A percentile compares a stretch with the other conserved stretches of the same genome.
Evolutionary conservation across 305 asterid species (phyloP).

Genomic region (Fraxinus paxiana): DNA sequence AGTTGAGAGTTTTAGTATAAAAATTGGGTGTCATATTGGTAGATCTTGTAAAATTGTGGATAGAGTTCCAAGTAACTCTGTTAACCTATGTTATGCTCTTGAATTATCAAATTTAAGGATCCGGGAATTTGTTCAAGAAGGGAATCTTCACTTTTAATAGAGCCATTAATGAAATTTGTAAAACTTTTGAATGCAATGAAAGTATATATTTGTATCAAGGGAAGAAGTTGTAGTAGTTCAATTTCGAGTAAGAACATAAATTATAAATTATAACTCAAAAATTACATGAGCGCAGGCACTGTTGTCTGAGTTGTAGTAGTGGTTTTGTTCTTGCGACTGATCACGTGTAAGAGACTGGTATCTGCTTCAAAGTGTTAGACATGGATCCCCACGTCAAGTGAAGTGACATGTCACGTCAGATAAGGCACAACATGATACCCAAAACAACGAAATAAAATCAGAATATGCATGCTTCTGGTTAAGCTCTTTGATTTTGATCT

Average conservation of each 20-base stretch:
- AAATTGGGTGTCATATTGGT: background rate
- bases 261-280: background rate
- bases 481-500: background rate
- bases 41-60: background rate
- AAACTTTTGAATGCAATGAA: background rate
- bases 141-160: background rate
- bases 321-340: background rate
- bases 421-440: background rate
- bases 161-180: background rate
- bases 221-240: background rate
- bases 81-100: background rate
- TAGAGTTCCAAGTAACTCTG: background rate
- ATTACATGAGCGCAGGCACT: background rate
- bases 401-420: background rate
- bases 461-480: background rate
- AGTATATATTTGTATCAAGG: background rate
- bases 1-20: background rate
- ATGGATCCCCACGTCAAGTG: background rate
- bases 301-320: background rate
- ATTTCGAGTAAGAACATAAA: background rate
- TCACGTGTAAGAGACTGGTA: background rate
- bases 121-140: background rate
- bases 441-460: background rate
- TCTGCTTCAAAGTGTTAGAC: background rate
- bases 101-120: conserved; percentile 5